A percentile compares a stretch with the other conserved stretches of the same genome.
phyloP scores from a whole-genome alignment of 768 basidiomycete genomes.

The Lentinula lateritia region DNA sequence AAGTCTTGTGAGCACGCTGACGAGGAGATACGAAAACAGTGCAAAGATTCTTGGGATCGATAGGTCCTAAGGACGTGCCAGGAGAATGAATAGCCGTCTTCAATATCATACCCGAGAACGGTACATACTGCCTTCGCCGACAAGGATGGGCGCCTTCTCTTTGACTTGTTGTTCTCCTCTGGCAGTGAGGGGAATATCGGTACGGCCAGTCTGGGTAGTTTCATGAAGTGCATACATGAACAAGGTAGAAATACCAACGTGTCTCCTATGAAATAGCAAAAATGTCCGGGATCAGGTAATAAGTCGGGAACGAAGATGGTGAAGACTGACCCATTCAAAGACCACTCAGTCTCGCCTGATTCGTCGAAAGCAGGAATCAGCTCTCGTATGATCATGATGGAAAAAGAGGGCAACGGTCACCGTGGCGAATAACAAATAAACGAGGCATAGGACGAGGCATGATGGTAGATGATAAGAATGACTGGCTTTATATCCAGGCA shows the following conservation, averaged over 20 bases:
- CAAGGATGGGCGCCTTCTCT: conserved; percentile 56
- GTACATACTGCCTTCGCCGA: conserved; percentile 72
- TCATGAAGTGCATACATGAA: conserved; percentile 1
- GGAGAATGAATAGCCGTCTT: neutral
- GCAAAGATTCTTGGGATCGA: conserved; percentile 77
- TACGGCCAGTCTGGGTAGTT: conserved; percentile 65
- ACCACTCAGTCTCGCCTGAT: conserved; percentile 92
- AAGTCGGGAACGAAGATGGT: conserved; percentile 1
- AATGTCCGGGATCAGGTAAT: conserved; percentile 3
- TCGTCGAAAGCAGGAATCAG: neutral
- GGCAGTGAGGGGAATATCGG: conserved; percentile 83
- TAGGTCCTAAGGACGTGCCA: conserved; percentile 43
- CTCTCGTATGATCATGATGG: neutral
- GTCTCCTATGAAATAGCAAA: conserved; percentile 38
- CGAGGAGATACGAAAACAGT: conserved; percentile 84
- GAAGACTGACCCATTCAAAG: conserved; percentile 64
- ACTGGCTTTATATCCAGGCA: neutral
- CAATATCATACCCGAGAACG: neutral
- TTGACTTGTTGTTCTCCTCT: conserved; percentile 69
- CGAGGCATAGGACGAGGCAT: conserved; percentile 58
- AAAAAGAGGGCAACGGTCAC: conserved; percentile 24
- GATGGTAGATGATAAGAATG: neutral
- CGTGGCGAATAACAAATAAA: conserved; percentile 77
- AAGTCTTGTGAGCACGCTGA: conserved; percentile 78
- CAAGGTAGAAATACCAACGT: conserved; percentile 36